Percentiles rank a stretch among this genome's conserved stretches.
These are phyloP conservation scores for Oryza brachyantha DNA, from an alignment of 176 grass and related monocot genomes.

Conservation along the genomic window DNA sequence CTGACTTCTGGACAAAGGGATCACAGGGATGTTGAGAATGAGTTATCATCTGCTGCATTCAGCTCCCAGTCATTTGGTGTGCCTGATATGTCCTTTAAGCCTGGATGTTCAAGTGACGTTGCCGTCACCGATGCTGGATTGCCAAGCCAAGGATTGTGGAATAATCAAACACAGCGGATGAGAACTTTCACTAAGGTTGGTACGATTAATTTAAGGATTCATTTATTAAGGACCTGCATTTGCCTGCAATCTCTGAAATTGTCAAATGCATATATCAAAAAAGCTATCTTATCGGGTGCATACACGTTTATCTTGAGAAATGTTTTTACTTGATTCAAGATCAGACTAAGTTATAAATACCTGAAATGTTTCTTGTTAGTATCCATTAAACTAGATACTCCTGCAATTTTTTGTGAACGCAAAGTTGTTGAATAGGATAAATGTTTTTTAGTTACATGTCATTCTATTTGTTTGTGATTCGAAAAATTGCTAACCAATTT, in stretches of 20 bases:
- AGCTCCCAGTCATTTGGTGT: constrained; percentile 93
- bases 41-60: constrained; percentile 92
- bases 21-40: constrained; percentile 81
- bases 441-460: neutral
- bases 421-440: neutral
- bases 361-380: neutral
- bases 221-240: neutral
- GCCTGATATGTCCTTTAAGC: constrained; percentile 79
- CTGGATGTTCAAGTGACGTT: constrained; percentile 86
- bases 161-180: constrained; percentile 80
- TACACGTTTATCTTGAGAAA: neutral
- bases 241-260: neutral
- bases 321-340: neutral
- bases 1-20: constrained; percentile 62
- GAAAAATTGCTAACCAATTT: neutral
- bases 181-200: constrained; percentile 97
- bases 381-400: neutral
- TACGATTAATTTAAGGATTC: constrained; percentile 14
- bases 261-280: neutral
- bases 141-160: constrained; percentile 70
- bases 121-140: constrained; percentile 68
- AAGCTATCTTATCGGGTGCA: neutral
- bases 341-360: neutral
- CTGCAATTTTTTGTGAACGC: constrained; percentile 11
- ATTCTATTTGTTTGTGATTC: neutral